Percentiles rank a stretch among this genome's conserved stretches.
Evolutionary conservation across 345 rosid species (phyloP).

Genomic region (Cardiospermum halicacabum): DNA sequence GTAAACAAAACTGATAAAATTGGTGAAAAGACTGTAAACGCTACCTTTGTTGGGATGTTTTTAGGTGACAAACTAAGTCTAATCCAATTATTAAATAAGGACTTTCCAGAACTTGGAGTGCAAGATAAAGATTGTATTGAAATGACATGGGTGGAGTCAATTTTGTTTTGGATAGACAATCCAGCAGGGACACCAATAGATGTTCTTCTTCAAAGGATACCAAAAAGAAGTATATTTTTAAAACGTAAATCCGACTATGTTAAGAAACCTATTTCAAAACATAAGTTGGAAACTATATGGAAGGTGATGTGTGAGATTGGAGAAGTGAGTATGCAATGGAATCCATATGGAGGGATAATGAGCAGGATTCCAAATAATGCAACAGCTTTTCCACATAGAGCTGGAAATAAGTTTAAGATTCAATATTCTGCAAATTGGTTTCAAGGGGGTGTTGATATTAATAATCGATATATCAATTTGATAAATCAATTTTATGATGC

Average conservation of each 20-base stretch:
- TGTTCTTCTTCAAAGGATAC: constrained; percentile 18
- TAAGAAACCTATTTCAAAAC: constrained; percentile 27
- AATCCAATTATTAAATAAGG: constrained; percentile 8
- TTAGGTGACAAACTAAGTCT: constrained; percentile 28
- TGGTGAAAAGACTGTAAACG: constrained; percentile 19
- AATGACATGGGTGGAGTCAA: constrained; percentile 45
- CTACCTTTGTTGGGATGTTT: constrained; percentile 30
- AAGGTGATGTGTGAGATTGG: constrained; percentile 27
- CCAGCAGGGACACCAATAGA: constrained; percentile 13
- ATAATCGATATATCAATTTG: not conserved
- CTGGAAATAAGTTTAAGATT: not conserved
- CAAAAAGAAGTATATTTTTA: constrained; percentile 9
- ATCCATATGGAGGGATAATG: not conserved
- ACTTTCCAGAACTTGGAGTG: constrained; percentile 40
- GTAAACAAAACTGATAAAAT: too few species aligned
- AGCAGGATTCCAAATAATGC: not conserved
- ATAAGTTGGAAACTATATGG: constrained; percentile 26
- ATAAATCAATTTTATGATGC: constrained; percentile 2
- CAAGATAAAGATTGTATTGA: constrained; percentile 29
- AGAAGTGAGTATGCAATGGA: not conserved
- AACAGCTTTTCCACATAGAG: not conserved
- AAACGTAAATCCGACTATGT: constrained; percentile 49
- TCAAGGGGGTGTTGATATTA: not conserved
- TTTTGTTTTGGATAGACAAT: constrained; percentile 17
- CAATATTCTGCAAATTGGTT: not conserved